These are phyloP conservation scores for Aspergillus luchuensis DNA, from an alignment of 2,329 filamentous ascomycete species.

Conservation along the genomic window DNA sequence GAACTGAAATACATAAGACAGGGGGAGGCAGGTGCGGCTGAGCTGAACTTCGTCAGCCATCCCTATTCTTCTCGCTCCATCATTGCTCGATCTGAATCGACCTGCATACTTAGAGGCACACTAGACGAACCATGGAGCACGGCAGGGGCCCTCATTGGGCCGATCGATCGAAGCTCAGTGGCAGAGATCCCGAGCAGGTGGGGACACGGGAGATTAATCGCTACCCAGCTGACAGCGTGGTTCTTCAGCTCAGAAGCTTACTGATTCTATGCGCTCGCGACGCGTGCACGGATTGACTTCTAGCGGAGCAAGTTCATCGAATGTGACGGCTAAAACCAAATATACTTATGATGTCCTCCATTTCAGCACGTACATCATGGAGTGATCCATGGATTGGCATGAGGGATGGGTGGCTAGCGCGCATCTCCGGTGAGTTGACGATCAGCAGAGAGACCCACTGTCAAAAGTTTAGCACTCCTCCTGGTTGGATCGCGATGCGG, in stretches of 20 bases:
- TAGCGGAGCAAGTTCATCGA: too few relatives aligned
- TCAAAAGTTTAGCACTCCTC: not conserved
- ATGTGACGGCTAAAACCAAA: too few relatives aligned
- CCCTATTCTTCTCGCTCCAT: not conserved
- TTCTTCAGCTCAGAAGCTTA: not conserved
- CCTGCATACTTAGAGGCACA: slow-evolving; percentile 1
- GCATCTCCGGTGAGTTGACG: not conserved
- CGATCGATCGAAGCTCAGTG: not conserved
- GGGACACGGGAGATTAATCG: not conserved
- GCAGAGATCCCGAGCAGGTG: not conserved
- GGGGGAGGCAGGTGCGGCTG: not conserved
- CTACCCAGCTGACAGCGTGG: not conserved
- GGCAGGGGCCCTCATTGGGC: not conserved
- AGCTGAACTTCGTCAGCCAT: slow-evolving; percentile 4
- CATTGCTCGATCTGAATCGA: not conserved
- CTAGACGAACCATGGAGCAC: slow-evolving; percentile 1
- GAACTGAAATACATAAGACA: not conserved
- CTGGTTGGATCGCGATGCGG: not conserved
- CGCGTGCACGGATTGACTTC: too few relatives aligned
- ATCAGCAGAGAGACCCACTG: not conserved
- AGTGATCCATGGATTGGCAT: not conserved
- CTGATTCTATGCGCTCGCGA: not conserved
- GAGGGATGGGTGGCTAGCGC: not conserved
- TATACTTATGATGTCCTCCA: too few relatives aligned
- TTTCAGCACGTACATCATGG: too few relatives aligned